Evolutionary conservation across 306 rosid genomes (phyloP).

Genomic region (Acmispon strigosus): DNA sequence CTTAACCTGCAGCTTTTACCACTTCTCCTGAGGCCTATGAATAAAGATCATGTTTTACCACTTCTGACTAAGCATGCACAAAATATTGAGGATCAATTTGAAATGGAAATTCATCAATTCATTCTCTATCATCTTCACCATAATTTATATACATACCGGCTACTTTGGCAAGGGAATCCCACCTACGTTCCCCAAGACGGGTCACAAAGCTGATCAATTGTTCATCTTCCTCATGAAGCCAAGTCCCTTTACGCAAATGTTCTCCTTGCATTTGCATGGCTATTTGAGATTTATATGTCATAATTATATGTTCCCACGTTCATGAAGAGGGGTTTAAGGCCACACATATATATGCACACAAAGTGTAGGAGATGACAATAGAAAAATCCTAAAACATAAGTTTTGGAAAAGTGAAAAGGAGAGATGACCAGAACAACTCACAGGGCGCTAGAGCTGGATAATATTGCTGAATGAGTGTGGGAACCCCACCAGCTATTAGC

Average conservation of each 20-base stretch:
- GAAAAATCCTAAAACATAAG: not conserved
- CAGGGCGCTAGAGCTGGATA: slow-evolving; percentile 28
- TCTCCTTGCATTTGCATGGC: slow-evolving; percentile 35
- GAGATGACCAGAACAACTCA: slow-evolving; percentile 31
- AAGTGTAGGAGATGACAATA: not conserved
- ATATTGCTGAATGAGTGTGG: slow-evolving; percentile 46
- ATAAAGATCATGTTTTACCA: not conserved
- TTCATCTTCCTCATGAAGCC: slow-evolving; percentile 74
- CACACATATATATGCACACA: slow-evolving; percentile 1
- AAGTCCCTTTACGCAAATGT: slow-evolving; percentile 50
- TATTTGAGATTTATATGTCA: slow-evolving; percentile 1
- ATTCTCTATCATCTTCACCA: not conserved
- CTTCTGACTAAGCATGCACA: not conserved
- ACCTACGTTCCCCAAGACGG: slow-evolving; percentile 48
- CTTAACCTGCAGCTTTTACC: slow-evolving; percentile 85
- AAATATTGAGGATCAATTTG: not conserved
- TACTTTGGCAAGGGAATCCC: slow-evolving; percentile 69
- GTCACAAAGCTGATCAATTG: slow-evolving; percentile 42
- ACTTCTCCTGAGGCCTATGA: slow-evolving; percentile 61
- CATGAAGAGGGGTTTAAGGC: not conserved
- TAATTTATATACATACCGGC: slow-evolving; percentile 37
- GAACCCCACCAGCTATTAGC: slow-evolving; percentile 51
- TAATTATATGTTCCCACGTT: not conserved
- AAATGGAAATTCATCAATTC: not conserved
- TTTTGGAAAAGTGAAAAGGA: slow-evolving; percentile 17